Evolutionary conservation across 495 filamentous ascomycete genomes (phyloP).

Genomic region (Neurospora sp.): DNA sequence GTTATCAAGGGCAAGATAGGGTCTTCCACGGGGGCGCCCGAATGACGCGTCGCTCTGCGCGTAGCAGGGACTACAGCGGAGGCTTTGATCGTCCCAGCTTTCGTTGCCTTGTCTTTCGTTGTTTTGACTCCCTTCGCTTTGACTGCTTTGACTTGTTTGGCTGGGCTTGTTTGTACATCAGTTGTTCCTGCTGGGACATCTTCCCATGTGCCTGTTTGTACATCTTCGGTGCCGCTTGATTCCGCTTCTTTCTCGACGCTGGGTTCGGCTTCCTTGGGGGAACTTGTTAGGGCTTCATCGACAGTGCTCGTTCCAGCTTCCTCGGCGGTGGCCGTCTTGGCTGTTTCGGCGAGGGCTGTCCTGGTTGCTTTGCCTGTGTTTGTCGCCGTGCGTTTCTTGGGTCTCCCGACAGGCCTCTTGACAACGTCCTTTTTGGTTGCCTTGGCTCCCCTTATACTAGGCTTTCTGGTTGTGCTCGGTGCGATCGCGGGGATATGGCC

Average conservation of each 20-base stretch:
- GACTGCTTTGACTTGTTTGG: not conserved
- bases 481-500: not conserved
- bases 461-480: not conserved
- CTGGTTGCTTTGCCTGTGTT: not conserved
- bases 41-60: constrained; percentile 29
- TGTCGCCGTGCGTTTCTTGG: not conserved
- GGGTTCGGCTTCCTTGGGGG: not conserved
- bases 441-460: not conserved
- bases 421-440: not conserved
- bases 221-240: not conserved
- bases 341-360: not conserved
- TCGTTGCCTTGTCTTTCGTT: not conserved
- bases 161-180: not conserved
- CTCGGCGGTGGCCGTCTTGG: not conserved
- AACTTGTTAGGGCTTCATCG: not conserved
- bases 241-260: not conserved
- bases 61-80: constrained; percentile 23
- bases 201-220: not conserved
- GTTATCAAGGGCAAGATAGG: constrained; percentile 31
- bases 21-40: constrained; percentile 35
- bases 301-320: not conserved
- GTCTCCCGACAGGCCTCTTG: not conserved
- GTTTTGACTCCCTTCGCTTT: not conserved
- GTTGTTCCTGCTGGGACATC: not conserved
- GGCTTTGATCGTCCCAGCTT: constrained; percentile 1